Conservation (phyloP, 2,329 filamentous ascomycete species). For the Fusarium camptoceras region DNA sequence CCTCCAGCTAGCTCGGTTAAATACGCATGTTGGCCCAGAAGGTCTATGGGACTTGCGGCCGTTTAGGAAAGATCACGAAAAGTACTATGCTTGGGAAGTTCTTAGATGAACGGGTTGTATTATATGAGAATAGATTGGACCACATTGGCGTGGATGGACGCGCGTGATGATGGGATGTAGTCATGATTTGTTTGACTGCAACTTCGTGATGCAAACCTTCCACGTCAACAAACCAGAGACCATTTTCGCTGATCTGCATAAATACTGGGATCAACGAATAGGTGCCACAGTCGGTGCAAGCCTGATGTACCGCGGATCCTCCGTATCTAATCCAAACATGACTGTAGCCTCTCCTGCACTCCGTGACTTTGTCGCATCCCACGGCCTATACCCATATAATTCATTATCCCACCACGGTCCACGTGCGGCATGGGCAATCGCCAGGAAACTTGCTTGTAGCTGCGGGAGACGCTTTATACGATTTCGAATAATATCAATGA, state of each 20-base stretch:
- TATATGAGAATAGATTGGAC: neutral
- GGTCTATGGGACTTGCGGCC: too few species aligned
- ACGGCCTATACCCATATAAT: constrained; percentile 18
- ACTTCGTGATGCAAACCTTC: neutral
- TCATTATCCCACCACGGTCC: constrained; percentile 38
- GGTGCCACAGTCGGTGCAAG: constrained; percentile 33
- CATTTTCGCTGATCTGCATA: neutral
- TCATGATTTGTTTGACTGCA: neutral
- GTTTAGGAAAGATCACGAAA: too few species aligned
- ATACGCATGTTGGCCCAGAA: too few species aligned
- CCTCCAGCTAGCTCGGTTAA: too few species aligned
- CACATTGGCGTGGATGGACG: neutral
- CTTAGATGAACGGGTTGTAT: neutral
- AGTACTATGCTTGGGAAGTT: too few species aligned
- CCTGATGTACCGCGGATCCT: constrained; percentile 34
- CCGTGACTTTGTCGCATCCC: constrained; percentile 9
- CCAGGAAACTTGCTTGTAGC: constrained; percentile 33
- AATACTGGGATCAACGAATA: constrained; percentile 1
- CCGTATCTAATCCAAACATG: constrained; percentile 38
- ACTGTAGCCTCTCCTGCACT: constrained; percentile 22
- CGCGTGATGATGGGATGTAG: neutral
- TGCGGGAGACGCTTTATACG: constrained; percentile 28
- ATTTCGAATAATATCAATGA: constrained; percentile 37
- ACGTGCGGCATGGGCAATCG: constrained; percentile 34
- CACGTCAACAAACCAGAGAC: neutral